Percentiles rank a stretch among this genome's conserved stretches.
Conservation (phyloP, 768 basidiomycete species). For the Calocybe gangraenosa region DNA sequence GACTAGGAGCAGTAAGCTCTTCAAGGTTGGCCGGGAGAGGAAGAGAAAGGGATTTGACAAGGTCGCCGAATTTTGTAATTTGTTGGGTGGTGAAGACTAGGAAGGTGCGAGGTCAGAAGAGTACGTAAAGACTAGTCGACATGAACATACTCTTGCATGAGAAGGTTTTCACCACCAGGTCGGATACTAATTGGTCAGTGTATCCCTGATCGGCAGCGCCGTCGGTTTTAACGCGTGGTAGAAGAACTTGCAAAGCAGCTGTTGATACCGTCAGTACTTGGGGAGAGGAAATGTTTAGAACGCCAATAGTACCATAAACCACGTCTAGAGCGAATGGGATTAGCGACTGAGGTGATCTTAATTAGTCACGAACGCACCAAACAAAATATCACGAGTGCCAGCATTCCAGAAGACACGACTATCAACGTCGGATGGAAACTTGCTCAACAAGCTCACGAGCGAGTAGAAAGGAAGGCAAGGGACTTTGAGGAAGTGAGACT, state of each 20-base stretch:
- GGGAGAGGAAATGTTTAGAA: not conserved
- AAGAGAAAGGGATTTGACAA: slow-evolving; percentile 27
- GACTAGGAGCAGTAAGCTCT: too few species aligned
- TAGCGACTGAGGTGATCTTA: not conserved
- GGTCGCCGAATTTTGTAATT: slow-evolving; percentile 39
- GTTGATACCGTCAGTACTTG: slow-evolving; percentile 7
- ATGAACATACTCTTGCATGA: slow-evolving; percentile 51
- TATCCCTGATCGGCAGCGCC: slow-evolving; percentile 32
- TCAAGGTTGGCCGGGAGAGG: too few species aligned
- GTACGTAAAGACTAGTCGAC: not conserved
- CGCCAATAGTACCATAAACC: slow-evolving; percentile 28
- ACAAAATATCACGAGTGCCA: slow-evolving; percentile 57
- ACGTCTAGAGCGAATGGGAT: slow-evolving; percentile 26
- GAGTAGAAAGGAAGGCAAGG: slow-evolving; percentile 78
- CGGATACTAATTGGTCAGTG: slow-evolving; percentile 31
- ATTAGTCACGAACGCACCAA: slow-evolving; percentile 43
- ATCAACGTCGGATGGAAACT: slow-evolving; percentile 75
- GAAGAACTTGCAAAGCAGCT: slow-evolving; percentile 58
- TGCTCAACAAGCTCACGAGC: slow-evolving; percentile 69
- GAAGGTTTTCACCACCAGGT: slow-evolving; percentile 47
- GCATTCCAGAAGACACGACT: slow-evolving; percentile 74
- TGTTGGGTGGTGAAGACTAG: slow-evolving; percentile 67
- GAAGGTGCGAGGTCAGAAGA: too few species aligned
- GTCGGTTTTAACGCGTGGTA: slow-evolving; percentile 39
- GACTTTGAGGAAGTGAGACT: slow-evolving; percentile 87